Evolutionary conservation across 345 rosid genomes (phyloP).

Genomic region (Corymbia maculata): DNA sequence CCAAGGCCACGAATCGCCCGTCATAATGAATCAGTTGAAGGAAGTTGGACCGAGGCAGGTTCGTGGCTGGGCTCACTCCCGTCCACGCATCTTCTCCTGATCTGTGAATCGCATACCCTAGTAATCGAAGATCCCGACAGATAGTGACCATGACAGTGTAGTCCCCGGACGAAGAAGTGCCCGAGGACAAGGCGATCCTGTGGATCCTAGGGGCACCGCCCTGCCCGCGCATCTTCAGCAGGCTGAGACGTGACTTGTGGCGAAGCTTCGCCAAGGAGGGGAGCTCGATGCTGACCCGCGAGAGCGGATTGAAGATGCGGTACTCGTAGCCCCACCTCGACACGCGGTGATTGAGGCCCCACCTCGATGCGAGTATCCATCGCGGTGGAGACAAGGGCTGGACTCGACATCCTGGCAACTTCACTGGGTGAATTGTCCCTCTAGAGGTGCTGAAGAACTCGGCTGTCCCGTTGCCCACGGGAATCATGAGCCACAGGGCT

Average conservation of each 20-base stretch:
- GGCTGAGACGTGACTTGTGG: neutral
- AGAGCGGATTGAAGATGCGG: neutral
- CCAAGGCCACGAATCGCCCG: neutral
- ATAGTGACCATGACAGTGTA: neutral
- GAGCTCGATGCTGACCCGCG: neutral
- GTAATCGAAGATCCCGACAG: neutral
- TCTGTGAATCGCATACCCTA: neutral
- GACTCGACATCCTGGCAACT: neutral
- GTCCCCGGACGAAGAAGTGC: neutral
- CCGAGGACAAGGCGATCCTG: neutral
- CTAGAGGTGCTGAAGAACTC: neutral
- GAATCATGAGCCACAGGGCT: neutral
- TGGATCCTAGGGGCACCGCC: neutral
- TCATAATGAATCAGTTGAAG: neutral
- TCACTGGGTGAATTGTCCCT: neutral
- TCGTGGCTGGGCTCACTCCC: neutral
- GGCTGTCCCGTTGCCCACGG: neutral
- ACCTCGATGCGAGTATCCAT: neutral
- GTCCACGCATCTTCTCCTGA: neutral
- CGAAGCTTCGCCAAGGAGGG: neutral
- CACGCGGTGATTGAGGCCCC: neutral
- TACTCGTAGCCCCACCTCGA: neutral
- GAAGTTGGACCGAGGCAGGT: neutral
- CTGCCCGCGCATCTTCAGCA: neutral
- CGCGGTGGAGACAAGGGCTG: neutral